Evolutionary conservation across 2,329 filamentous ascomycete genomes (phyloP), one percentile per base, ranked within the genome.

Genomic region (Calycina marina): DNA sequence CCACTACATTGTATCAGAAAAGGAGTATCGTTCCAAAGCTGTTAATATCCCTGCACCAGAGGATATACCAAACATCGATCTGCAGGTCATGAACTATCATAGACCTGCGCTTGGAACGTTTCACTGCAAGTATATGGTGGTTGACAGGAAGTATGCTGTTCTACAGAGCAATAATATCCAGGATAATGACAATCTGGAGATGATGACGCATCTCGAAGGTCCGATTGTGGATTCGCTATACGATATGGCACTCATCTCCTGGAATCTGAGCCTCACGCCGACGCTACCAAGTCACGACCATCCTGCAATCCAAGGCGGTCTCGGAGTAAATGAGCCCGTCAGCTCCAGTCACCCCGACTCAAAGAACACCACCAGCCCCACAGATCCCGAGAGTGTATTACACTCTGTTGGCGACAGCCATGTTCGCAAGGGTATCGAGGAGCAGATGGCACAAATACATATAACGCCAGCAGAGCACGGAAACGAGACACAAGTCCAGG

Each of bases 81-180:
- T 88, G 18, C 61, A 82, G 46, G 78, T 85, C 4, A 65, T 79
- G 39, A 86, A 82, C 47, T 76, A 73, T 45, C 81, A 86, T 46
- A 63, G 65, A 9, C 67, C 78, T 1, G 54, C 78, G 1, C 54
- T 86, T 3, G 80, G 81, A 1, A 88, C 81, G 0, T 77, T 85
- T 25, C 81, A 86, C 46, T 63, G 72, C 40, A 88, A 88, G 48
- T 84, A 77, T 48, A 79, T 82, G 62, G 60, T 86, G 1, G 70
- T 86, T 1, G 81, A 88, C 51, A 65, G 80, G 5, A 70, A 67
- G 39, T 61, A 77, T n/a, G 80, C 69, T 0, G 58, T 81, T 1
- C 51, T 86, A 2, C 76, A 80, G 55, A 85, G 78, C 56, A 84
- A 84, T 51, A 88, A 86, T 46, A 78, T 86, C 30, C 64, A 73